A percentile compares a stretch with the other conserved stretches of the same genome.
Conservation (phyloP, 2,329 filamentous ascomycete species). For the Colletotrichum limetticola region DNA sequence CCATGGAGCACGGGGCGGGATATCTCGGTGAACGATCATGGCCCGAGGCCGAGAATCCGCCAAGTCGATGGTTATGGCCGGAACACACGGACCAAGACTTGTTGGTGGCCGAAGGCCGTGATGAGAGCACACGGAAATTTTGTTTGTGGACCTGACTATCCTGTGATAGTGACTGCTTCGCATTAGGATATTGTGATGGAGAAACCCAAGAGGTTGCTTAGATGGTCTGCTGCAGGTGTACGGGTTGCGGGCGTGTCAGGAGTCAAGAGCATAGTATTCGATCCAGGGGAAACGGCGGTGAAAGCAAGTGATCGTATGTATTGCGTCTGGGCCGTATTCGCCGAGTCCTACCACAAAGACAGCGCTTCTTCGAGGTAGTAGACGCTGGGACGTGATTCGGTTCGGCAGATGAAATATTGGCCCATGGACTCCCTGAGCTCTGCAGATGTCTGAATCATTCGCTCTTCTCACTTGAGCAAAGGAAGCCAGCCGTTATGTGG, state of each 20-base stretch:
- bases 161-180: background rate
- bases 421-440: no score
- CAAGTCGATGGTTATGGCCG: background rate
- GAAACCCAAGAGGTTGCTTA: background rate
- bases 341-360: background rate
- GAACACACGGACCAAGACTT: background rate
- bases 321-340: background rate
- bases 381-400: no score
- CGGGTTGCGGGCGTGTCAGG: background rate
- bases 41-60: background rate
- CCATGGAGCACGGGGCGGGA: background rate
- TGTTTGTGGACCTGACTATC: background rate
- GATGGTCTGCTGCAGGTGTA: constrained; percentile 6
- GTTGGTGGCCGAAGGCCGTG: background rate
- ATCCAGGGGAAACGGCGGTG: background rate
- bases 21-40: background rate
- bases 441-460: background rate
- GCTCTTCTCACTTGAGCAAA: background rate
- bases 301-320: background rate
- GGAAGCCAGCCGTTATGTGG: background rate
- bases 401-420: no score
- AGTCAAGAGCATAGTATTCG: background rate
- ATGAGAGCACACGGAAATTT: background rate
- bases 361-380: background rate
- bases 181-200: background rate